These are phyloP conservation scores for Eucalyptus paniculata DNA, from an alignment of 345 rosid genomes.

Conservation along the genomic window DNA sequence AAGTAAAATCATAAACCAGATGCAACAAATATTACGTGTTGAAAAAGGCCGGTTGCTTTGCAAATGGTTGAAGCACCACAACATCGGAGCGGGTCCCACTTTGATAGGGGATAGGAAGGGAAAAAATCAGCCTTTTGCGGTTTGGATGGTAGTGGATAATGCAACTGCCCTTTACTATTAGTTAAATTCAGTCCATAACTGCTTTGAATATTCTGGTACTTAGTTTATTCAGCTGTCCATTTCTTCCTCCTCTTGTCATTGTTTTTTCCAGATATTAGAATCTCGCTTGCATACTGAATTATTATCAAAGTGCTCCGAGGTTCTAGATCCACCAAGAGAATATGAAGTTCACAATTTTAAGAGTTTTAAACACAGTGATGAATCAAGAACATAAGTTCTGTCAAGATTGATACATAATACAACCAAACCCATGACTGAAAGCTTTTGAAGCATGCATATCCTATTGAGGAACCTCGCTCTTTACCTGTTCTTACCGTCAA, in stretches of 20 bases:
- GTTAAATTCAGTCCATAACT: neutral
- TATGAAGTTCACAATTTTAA: neutral
- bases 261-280: neutral
- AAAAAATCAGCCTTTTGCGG: neutral
- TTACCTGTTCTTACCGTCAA: neutral
- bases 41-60: neutral
- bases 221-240: neutral
- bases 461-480: neutral
- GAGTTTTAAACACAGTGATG: neutral
- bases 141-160: neutral
- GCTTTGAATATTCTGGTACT: neutral
- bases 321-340: neutral
- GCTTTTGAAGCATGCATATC: neutral
- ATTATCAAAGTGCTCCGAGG: neutral
- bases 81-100: neutral
- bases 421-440: neutral
- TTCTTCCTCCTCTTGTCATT: neutral
- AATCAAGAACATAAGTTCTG: neutral
- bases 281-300: neutral
- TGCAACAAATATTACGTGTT: neutral
- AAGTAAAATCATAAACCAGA: neutral
- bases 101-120: neutral
- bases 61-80: neutral
- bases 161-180: neutral
- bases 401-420: neutral